Conservation (phyloP, 2,329 filamentous ascomycete genomes). For the Hypoxylon sp. region DNA sequence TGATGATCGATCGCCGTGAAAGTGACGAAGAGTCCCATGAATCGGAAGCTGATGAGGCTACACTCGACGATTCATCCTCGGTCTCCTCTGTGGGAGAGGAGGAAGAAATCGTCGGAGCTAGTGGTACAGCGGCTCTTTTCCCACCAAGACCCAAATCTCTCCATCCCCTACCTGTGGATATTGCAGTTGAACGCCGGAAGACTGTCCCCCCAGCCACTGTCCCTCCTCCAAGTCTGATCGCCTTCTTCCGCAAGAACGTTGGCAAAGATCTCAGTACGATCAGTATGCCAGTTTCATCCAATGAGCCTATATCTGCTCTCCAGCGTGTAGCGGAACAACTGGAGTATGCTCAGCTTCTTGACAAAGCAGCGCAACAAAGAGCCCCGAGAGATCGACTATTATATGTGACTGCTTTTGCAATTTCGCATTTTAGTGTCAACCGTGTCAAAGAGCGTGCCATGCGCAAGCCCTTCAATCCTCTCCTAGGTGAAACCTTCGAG, state of each 20-base stretch:
- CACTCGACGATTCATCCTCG: slow-evolving; percentile 69
- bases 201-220: slow-evolving; percentile 82
- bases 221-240: slow-evolving; percentile 89
- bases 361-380: slow-evolving; percentile 76
- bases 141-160: slow-evolving; percentile 83
- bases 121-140: slow-evolving; percentile 79
- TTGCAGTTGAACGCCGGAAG: slow-evolving; percentile 74
- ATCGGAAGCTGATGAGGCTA: slow-evolving; percentile 70
- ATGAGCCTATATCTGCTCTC: slow-evolving; percentile 90
- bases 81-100: slow-evolving; percentile 72
- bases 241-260: slow-evolving; percentile 96
- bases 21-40: slow-evolving; percentile 76
- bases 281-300: slow-evolving; percentile 96
- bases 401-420: slow-evolving; percentile 89
- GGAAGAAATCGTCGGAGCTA: slow-evolving; percentile 66
- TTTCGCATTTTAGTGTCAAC: slow-evolving; percentile 85
- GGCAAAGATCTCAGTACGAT: slow-evolving; percentile 98
- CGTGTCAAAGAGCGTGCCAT: slow-evolving; percentile 92
- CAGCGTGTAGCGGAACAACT: slow-evolving; percentile 92
- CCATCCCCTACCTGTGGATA: slow-evolving; percentile 79
- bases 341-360: slow-evolving; percentile 89
- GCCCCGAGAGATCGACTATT: slow-evolving; percentile 79
- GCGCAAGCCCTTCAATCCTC: slow-evolving; percentile 96
- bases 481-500: slow-evolving; percentile 96
- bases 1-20: slow-evolving; percentile 78